Evolutionary conservation across 108 stramenopile genomes (phyloP), one percentile per base, ranked within the genome.

Genomic region (Seminavis robusta): DNA sequence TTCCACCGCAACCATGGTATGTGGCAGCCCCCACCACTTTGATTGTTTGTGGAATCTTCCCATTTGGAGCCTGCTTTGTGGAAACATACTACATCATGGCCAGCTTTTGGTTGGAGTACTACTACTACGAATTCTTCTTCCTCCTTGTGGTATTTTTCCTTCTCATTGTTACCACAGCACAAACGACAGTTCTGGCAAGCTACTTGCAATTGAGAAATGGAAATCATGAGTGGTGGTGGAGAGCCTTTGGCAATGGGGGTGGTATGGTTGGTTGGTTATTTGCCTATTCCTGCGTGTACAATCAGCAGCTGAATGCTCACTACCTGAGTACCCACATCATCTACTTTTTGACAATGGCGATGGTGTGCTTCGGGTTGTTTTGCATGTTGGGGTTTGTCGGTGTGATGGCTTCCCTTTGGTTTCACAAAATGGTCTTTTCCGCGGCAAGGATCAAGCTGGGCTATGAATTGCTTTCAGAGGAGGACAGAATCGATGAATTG

Each of bases 141-240:
- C 69, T 95, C 30, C 58, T 94, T 34, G 33, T 94, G n/a, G 94
- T 93, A 26, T 85, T 92, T 49, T 16, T 85, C 44, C 94, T 97
- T 71, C 85, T 96, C 28, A 27, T 92, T 40, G 61, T 90, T 34
- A 95, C 94, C 10, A 89, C 84, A 58, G 89, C 95, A 7, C 90
- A 94, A 71, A 94, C 95, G 46, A 90, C 90, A 44, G 76, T 95
- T 39, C 76, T 96, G 19, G 77, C 95, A 61, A 71, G 64, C 77
- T 97, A 97, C 85, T 97, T 96, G 73, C 92, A 92, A 70, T 85
- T 96, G 11, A 83, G 88, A 54, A 64, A 85, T 20, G 94, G 95
- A 80, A 87, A 97, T 73, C 90, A 96, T 73, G 83, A 84, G 56
- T 97, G 96, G 95, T 95, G 97, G 95, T 97, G 97, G 97, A 79